Percentiles rank a stretch among this genome's conserved stretches.
These are phyloP conservation scores for Castanopsis chinensis DNA, from an alignment of 306 rosid genomes.

Conservation along the genomic window DNA sequence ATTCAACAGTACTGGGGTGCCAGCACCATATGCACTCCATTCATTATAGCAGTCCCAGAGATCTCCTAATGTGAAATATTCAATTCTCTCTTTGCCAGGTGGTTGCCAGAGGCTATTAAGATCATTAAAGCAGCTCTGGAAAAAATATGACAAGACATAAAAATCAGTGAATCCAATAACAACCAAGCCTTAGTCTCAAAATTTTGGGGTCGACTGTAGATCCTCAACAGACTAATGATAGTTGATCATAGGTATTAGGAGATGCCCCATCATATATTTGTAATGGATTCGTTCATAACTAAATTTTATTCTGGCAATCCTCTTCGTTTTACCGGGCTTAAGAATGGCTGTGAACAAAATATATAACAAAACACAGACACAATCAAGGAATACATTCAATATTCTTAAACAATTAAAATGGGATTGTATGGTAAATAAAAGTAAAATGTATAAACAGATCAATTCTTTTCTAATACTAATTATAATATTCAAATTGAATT, in stretches of 20 bases:
- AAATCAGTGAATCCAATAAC: conserved; percentile 1
- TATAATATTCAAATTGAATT: neutral
- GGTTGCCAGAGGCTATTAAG: conserved; percentile 55
- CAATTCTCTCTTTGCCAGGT: conserved; percentile 43
- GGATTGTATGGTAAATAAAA: neutral
- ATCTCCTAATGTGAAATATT: conserved; percentile 55
- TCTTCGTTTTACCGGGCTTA: too few species aligned
- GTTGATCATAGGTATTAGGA: too few species aligned
- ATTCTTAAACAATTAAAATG: neutral
- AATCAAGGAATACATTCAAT: neutral
- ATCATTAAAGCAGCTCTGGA: conserved; percentile 55
- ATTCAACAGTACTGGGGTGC: conserved; percentile 44
- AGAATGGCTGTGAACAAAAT: too few species aligned
- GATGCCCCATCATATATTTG: too few species aligned
- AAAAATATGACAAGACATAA: conserved; percentile 4
- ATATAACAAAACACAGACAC: too few species aligned
- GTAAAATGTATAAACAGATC: neutral
- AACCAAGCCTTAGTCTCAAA: too few species aligned
- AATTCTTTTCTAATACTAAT: neutral
- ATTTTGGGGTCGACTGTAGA: too few species aligned
- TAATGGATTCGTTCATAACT: too few species aligned
- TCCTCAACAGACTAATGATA: too few species aligned
- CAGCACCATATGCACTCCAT: conserved; percentile 84
- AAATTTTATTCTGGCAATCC: too few species aligned
- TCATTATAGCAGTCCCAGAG: conserved; percentile 70